Conservation (phyloP, 2,329 filamentous ascomycete genomes). For the Celoporthe dispersa region DNA sequence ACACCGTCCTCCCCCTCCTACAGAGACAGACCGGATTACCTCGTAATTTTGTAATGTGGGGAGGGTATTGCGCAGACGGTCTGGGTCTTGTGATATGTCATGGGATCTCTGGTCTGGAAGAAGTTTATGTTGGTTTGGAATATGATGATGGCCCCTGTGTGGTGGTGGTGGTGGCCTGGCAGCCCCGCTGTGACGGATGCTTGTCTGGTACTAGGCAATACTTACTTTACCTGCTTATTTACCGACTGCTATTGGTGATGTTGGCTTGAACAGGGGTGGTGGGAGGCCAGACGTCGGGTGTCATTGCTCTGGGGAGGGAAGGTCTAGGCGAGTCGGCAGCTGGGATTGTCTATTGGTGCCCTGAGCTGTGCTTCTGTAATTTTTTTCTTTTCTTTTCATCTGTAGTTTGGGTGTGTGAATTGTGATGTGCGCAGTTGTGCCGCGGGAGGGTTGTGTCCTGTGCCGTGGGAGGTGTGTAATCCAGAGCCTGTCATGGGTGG, state of each 20-base stretch:
- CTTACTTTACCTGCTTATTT: background rate
- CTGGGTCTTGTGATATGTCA: constrained; percentile 16
- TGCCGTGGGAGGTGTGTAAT: too few species aligned
- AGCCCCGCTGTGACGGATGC: background rate
- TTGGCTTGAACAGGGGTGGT: background rate
- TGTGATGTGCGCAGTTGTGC: background rate
- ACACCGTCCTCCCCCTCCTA: background rate
- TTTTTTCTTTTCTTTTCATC: background rate
- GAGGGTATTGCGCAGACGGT: constrained; percentile 1
- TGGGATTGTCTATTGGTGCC: background rate
- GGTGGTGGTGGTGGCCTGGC: background rate
- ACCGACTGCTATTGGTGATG: background rate
- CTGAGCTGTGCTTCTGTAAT: too few species aligned
- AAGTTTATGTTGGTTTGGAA: background rate
- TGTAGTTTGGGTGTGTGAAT: background rate
- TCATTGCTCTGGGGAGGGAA: background rate
- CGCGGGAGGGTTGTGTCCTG: too few species aligned
- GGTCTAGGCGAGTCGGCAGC: background rate
- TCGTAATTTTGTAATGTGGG: background rate
- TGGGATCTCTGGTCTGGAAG: constrained; percentile 3
- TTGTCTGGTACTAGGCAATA: background rate
- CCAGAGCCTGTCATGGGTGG: too few species aligned
- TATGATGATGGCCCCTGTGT: background rate
- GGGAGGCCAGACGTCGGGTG: background rate
- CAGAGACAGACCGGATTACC: background rate